Evolutionary conservation across 306 rosid genomes (phyloP).

Genomic region (cucumber (Cucumis sativus)): Cucumber_9930_V3 NC_026656.2:442501-443000

Average conservation of each 20-base stretch:
- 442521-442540: constrained; percentile 58
- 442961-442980: background rate
- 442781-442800: background rate
- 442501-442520: constrained; percentile 16
- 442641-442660: constrained; percentile 15
- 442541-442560: constrained; percentile 84
- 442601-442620: constrained; percentile 87
- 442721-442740: background rate
- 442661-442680: background rate
- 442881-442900: background rate
- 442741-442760: background rate
- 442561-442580: constrained; percentile 69
- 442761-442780: background rate
- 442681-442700: background rate
- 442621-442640: constrained; percentile 48
- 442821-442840: background rate
- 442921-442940: background rate
- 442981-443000: background rate
- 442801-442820: background rate
- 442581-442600: constrained; percentile 85
- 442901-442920: too few species aligned
- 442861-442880: background rate
- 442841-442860: background rate
- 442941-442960: background rate
- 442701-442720: background rate